Percentiles rank a stretch among this genome's conserved stretches.
Evolutionary conservation across 371 early-diverging fungal species (phyloP).

Genomic region (Vairimorpha necatrix): DNA sequence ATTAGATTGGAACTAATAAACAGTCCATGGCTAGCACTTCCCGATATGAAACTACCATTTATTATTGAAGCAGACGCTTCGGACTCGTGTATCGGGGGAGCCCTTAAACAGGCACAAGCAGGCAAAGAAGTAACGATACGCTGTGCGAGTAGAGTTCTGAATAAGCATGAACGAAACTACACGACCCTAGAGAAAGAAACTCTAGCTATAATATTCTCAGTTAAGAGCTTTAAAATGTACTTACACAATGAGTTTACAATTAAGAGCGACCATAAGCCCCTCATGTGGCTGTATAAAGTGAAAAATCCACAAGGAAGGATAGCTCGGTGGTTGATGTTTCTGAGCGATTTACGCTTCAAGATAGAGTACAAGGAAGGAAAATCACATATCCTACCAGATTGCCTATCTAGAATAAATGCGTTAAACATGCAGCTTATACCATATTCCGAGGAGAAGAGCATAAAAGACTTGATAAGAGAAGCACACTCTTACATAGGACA

Average conservation of each 20-base stretch:
- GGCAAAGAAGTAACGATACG: background rate
- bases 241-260: slow-evolving; percentile 15
- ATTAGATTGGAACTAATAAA: background rate
- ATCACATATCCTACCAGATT: slow-evolving; percentile 11
- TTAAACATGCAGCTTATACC: background rate
- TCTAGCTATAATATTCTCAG: slow-evolving; percentile 3
- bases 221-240: slow-evolving; percentile 22
- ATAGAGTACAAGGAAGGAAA: slow-evolving; percentile 1
- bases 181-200: background rate
- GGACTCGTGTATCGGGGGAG: slow-evolving; percentile 21
- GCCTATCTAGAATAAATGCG: background rate
- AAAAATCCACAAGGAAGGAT: background rate
- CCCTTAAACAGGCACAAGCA: background rate
- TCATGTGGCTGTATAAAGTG: background rate
- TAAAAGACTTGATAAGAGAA: background rate
- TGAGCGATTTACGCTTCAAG: slow-evolving; percentile 7
- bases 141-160: background rate
- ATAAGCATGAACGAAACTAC: slow-evolving; percentile 10
- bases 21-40: background rate
- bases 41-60: slow-evolving; percentile 24
- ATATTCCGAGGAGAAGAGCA: background rate
- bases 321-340: background rate
- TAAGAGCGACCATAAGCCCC: slow-evolving; percentile 23
- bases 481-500: no score
- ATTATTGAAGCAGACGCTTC: slow-evolving; percentile 41